Evolutionary conservation across 192 early-diverging fungal species (phyloP), one percentile per base, ranked within the genome.

Genomic region (Powellomyces hirtus): DNA sequence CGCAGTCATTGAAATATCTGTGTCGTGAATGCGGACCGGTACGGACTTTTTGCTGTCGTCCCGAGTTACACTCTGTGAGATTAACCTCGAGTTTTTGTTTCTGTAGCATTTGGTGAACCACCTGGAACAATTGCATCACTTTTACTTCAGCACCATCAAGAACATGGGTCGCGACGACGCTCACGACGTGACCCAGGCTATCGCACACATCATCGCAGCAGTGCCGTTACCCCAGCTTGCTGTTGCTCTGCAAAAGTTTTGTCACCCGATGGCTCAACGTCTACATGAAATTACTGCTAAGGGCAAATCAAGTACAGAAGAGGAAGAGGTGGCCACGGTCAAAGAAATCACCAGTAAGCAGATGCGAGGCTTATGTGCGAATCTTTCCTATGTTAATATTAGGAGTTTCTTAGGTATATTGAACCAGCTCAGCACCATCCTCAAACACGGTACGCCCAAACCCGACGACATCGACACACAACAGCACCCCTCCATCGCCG

Each of bases 21-120:
- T 95, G 94, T 78, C 88, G 92, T 61, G 91, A 92, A 56, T 97
- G 94, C 75, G 91, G 88, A 40, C 81, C 86, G 79, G 90, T 94
- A 87, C 78, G 79, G 68, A n/a, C n/a, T n/a, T 42, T n/a, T n/a
- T n/a, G n/a, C n/a, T n/a, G n/a, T n/a, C n/a, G n/a, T n/a, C n/a
- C n/a, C n/a, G n/a, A n/a, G n/a, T n/a, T n/a, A n/a, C n/a, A n/a
- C n/a, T n/a, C n/a, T n/a, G n/a, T n/a, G n/a, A n/a, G n/a, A n/a
- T n/a, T n/a, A n/a, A n/a, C n/a, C n/a, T n/a, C n/a, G n/a, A n/a
- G n/a, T n/a, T n/a, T n/a, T n/a, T n/a, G n/a, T n/a, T n/a, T n/a
- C 3, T 55, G 30, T 76, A 89, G 87, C 82, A 84, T 30, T 61
- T 98, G 46, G 79, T 95, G 20, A 82, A 85, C 60, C 93, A 90